Evolutionary conservation across 148 eudicot genomes (phyloP), one percentile per base, ranked within the genome.

Genomic region (Rhododendron vialii): DNA sequence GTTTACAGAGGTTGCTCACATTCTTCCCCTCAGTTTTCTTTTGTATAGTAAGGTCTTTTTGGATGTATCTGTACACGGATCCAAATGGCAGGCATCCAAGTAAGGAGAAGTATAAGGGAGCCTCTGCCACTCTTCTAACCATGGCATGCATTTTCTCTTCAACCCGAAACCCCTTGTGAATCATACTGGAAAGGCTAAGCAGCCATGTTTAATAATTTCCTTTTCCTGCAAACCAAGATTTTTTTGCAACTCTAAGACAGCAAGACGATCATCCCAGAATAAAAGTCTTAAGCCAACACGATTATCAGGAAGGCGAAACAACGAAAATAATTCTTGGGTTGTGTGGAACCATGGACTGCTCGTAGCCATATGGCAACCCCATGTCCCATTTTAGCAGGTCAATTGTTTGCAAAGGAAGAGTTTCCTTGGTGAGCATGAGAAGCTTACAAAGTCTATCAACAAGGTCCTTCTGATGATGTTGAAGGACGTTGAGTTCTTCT

Each of bases 101-200:
- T 96, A 96, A 36, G 99, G 98, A 26, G 95, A 95, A 53, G 97
- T 95, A 88, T 95, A 96, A 61, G 99, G 99, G 63, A 96, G 93
- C 88, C 63, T 92, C 69, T 96, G 98, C 99, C 98, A 96, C 82
- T 96, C 99, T 74, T 93, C 92, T 83, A 96, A 88, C 99, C 99
- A 96, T 61, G 89, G 69, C 89, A 92, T 93, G 78, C 93, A 95
- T 87, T 94, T 96, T 85, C 86, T 96, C 86, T 92, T 96, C 89
- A 96, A 89, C 35, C 99, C 99, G 87, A 87, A 96, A 26, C 99
- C 99, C 85, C 94, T 88, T 14, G 97, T 89, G 85, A 94, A 96
- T 77, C 93, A 86, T 80, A 95, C 88, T 35, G 98, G 97, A 82
- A 96, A 96, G 2, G 93, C 91, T 76, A 94, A 87, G 69, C 48